Conservation (phyloP, 495 filamentous ascomycete species). For the Penicillium riverlandense region DNA sequence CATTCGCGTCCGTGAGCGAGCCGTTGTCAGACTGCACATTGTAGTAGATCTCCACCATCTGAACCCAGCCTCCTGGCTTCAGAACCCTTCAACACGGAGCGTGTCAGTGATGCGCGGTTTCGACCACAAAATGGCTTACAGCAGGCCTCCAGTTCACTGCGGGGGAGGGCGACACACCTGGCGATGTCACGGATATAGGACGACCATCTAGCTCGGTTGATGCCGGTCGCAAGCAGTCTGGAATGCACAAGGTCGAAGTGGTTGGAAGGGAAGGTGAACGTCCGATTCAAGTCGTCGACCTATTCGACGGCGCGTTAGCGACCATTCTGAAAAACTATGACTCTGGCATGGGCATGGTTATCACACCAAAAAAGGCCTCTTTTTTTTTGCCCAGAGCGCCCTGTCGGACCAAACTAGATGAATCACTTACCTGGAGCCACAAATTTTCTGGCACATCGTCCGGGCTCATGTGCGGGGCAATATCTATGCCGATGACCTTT, state of each 20-base stretch:
- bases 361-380: too few species aligned
- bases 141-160: too few species aligned
- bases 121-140: too few species aligned
- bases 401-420: too few species aligned
- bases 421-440: constrained; percentile 53
- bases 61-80: constrained; percentile 76
- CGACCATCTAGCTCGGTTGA: constrained; percentile 69
- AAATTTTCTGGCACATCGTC: constrained; percentile 63
- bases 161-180: constrained; percentile 31
- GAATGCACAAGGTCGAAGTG: constrained; percentile 91
- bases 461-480: constrained; percentile 66
- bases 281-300: constrained; percentile 72
- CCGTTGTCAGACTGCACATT: constrained; percentile 90
- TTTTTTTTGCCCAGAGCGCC: too few species aligned
- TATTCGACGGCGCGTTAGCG: constrained; percentile 26
- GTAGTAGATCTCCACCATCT: constrained; percentile 84
- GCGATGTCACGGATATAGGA: constrained; percentile 74
- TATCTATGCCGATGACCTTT: constrained; percentile 77
- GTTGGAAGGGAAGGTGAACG: constrained; percentile 66
- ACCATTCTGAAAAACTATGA: neutral
- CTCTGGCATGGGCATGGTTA: too few species aligned
- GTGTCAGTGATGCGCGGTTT: too few species aligned
- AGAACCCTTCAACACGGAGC: constrained; percentile 35
- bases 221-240: constrained; percentile 68
- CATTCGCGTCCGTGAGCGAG: constrained; percentile 61